Conservation (phyloP, 2,329 filamentous ascomycete genomes). For the Plenodomus tracheiphilus region DNA sequence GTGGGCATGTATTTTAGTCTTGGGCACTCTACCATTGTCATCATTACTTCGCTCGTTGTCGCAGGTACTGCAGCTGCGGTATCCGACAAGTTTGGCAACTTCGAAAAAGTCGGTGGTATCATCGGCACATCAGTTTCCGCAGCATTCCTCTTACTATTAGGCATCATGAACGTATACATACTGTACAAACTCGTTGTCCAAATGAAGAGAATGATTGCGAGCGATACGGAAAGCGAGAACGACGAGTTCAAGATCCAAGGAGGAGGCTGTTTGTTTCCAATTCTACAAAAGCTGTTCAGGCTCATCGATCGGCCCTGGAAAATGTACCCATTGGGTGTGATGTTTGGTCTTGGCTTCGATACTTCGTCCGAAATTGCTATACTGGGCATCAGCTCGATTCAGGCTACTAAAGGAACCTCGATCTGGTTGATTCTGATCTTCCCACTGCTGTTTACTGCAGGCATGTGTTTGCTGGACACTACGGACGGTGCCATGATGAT, state of each 20-base stretch:
- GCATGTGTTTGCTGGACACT: constrained; percentile 94
- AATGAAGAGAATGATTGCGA: constrained; percentile 63
- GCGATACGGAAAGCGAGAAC: constrained; percentile 51
- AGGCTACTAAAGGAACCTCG: constrained; percentile 81
- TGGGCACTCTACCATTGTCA: constrained; percentile 89
- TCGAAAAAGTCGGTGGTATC: constrained; percentile 80
- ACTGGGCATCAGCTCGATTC: constrained; percentile 84
- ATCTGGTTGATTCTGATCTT: constrained; percentile 96
- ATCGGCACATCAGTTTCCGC: constrained; percentile 88
- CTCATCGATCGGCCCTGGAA: constrained; percentile 81
- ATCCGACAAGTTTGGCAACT: constrained; percentile 76
- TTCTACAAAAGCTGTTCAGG: constrained; percentile 77
- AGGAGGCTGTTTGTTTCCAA: constrained; percentile 70
- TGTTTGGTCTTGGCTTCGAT: constrained; percentile 91
- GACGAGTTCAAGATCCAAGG: constrained; percentile 72
- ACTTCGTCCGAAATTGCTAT: constrained; percentile 93
- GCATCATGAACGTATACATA: constrained; percentile 83
- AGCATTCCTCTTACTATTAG: constrained; percentile 78
- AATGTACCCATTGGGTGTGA: constrained; percentile 87
- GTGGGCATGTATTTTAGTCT: constrained; percentile 95
- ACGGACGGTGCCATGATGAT: constrained; percentile 95
- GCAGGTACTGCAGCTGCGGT: constrained; percentile 87
- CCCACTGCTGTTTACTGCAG: constrained; percentile 85
- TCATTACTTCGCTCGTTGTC: constrained; percentile 87
- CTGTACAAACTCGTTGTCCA: constrained; percentile 74